Percentiles rank a stretch among this genome's conserved stretches.
phyloP scores from a whole-genome alignment of 2,329 filamentous ascomycete genomes.

The Lecanosticta acicola region DNA sequence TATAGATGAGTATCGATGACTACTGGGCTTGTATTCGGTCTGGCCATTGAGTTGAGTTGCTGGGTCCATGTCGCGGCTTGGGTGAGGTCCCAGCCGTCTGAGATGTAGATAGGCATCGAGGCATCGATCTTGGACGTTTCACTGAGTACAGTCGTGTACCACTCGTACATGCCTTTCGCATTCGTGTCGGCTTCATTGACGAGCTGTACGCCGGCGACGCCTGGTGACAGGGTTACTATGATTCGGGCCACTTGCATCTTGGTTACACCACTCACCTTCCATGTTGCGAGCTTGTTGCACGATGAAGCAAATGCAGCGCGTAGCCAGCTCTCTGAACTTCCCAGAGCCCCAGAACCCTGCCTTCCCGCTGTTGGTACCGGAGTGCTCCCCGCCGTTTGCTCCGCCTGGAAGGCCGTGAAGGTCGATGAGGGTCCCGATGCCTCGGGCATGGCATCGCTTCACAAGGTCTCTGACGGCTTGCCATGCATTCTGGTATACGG shows the following conservation, averaged over 20 bases:
- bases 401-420: slow-evolving; percentile 56
- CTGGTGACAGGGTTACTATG: no score
- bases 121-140: slow-evolving; percentile 45
- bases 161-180: slow-evolving; percentile 50
- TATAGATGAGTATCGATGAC: slow-evolving; percentile 57
- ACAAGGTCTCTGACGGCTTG: slow-evolving; percentile 45
- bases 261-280: no score
- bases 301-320: slow-evolving; percentile 47
- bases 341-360: slow-evolving; percentile 48
- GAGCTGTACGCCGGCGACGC: slow-evolving; percentile 54
- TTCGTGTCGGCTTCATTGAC: slow-evolving; percentile 52
- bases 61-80: slow-evolving; percentile 43
- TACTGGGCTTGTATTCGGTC: slow-evolving; percentile 40
- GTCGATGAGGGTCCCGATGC: slow-evolving; percentile 54
- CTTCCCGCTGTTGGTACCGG: slow-evolving; percentile 48
- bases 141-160: slow-evolving; percentile 49
- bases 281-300: slow-evolving; percentile 43
- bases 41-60: slow-evolving; percentile 20
- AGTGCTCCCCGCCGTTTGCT: slow-evolving; percentile 52
- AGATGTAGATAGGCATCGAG: slow-evolving; percentile 52
- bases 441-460: slow-evolving; percentile 39
- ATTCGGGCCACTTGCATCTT: no score
- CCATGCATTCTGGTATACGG: slow-evolving; percentile 53
- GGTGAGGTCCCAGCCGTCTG: slow-evolving; percentile 52
- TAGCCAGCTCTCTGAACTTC: slow-evolving; percentile 42